Percentiles rank a stretch among this genome's conserved stretches.
These are phyloP conservation scores for Botrytis porri DNA, from an alignment of 2,329 filamentous ascomycete genomes.

Conservation along the genomic window DNA sequence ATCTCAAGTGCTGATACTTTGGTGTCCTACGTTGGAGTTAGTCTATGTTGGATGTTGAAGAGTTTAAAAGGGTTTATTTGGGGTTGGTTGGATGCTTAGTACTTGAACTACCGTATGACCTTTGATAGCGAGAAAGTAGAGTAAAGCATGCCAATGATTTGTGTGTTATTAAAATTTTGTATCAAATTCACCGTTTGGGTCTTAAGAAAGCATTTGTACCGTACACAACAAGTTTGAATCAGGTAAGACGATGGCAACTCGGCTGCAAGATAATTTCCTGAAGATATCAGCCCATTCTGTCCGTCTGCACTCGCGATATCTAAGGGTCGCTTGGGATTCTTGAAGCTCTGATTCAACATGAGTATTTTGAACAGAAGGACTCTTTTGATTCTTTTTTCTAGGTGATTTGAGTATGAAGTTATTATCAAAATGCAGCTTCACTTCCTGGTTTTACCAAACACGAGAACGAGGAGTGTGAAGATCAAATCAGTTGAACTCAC, in stretches of 20 bases:
- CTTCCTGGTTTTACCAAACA: not conserved
- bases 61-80: not conserved
- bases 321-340: not conserved
- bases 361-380: not conserved
- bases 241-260: not conserved
- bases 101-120: not conserved
- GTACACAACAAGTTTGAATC: not conserved
- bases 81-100: not conserved
- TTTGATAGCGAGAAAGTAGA: not conserved
- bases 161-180: too few species aligned
- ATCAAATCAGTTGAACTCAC: too few species aligned
- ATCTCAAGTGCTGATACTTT: not conserved
- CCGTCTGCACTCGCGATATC: not conserved
- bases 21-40: not conserved
- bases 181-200: too few species aligned
- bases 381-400: rapidly evolving
- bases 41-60: not conserved
- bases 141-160: not conserved
- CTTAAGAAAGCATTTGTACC: not conserved
- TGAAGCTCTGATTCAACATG: not conserved
- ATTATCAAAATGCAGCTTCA: not conserved
- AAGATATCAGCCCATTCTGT: not conserved
- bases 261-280: not conserved
- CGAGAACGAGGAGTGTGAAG: not conserved
- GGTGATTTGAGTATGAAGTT: rapidly evolving